Evolutionary conservation across 2,329 filamentous ascomycete species (phyloP).

Genomic region (Fusarium torulosum): DNA sequence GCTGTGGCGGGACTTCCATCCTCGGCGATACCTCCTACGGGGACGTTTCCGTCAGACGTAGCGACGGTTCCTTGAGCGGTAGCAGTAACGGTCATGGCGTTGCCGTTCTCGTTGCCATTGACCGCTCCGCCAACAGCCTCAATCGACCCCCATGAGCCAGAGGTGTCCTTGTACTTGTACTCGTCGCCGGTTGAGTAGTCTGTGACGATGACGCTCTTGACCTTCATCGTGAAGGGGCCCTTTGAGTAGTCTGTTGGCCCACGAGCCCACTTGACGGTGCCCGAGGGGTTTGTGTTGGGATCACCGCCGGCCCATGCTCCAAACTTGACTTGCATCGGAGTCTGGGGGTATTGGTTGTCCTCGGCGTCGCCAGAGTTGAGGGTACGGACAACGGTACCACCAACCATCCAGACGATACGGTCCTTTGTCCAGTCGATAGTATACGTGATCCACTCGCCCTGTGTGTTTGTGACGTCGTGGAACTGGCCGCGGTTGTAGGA

Average conservation of each 20-base stretch:
- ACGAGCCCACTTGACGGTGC: constrained; percentile 91
- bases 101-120: constrained; percentile 74
- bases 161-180: constrained; percentile 84
- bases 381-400: constrained; percentile 80
- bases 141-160: constrained; percentile 86
- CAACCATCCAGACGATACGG: constrained; percentile 89
- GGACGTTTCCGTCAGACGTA: constrained; percentile 74
- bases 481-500: constrained; percentile 90
- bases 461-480: constrained; percentile 76
- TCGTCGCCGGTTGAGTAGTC: constrained; percentile 94
- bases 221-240: constrained; percentile 88
- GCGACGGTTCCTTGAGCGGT: constrained; percentile 73
- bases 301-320: constrained; percentile 95
- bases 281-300: constrained; percentile 74
- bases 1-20: constrained; percentile 65
- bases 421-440: constrained; percentile 90
- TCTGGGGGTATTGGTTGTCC: constrained; percentile 86
- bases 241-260: constrained; percentile 85
- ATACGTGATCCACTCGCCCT: constrained; percentile 85
- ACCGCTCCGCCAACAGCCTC: constrained; percentile 81
- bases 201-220: constrained; percentile 79
- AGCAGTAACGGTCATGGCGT: constrained; percentile 64
- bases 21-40: constrained; percentile 75
- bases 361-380: constrained; percentile 78
- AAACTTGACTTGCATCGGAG: constrained; percentile 94